Base-by-base conservation (phyloP, 768 basidiomycete genomes). In the Podaxis sp. region DNA sequence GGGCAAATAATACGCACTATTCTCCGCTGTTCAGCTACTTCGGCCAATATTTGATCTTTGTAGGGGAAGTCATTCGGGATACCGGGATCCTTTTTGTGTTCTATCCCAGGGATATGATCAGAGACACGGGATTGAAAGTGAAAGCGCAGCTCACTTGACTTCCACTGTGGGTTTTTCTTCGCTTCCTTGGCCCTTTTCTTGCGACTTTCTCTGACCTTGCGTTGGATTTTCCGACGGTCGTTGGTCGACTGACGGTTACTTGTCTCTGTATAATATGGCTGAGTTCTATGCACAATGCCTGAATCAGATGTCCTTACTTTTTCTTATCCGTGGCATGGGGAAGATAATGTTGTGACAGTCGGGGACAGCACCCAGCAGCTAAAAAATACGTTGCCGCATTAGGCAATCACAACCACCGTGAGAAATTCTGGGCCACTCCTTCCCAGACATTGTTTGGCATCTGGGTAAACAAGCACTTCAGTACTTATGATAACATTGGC, bases 31-130 rank as follows among this genome's bases (percentile, higher is more conserved):
- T 91, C 90, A 48, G 88, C 88, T 55, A 96, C 82, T 68, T 98
- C 95, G 4, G 93, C 95, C 28, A 98, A 77, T 64, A 98, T 89
- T 73, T 93, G 88, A 68, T 95, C 95, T 74, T 96, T 98, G 81
- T 88, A 95, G 3, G 93, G 94, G 75, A 94, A 94, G 61, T 86
- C 87, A 73, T 90, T 95, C 5, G 95, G 95, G 65, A 97, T 94
- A 48, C 95, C 95, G 32, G 91, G 93, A 72, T 98, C 95, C 72
- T 93, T 95, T 68, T 84, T 81, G 63, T 87, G 84, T 72, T 90
- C 90, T 91, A 64, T 2, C 32, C 44, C 11, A 28, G 56, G 37
- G 9, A 23, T 11, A 46, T 16, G 21, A 42, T 59, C 27, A 63
- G 35, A 5, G 1, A 21, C 10, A 50, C 53, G n/a, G 25, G 27